A percentile compares a stretch with the other conserved stretches of the same genome.
Conservation (phyloP, 371 early-diverging fungal species). For the Amoeboaphelidium occidentale region DNA sequence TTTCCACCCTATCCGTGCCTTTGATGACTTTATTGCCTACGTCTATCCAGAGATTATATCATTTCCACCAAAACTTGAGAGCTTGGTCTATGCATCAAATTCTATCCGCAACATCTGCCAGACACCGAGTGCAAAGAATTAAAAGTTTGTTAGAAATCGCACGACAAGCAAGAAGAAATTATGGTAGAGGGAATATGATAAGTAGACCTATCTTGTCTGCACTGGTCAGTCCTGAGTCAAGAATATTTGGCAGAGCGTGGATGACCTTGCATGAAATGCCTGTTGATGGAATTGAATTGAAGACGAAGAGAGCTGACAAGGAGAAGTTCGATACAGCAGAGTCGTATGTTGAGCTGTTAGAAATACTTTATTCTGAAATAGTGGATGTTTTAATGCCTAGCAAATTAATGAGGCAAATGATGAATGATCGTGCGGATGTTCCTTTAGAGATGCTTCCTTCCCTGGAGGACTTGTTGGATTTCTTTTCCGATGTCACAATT, state of each 20-base stretch:
- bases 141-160: neutral
- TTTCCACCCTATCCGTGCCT: too few relatives aligned
- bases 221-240: slow-evolving; percentile 46
- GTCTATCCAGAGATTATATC: neutral
- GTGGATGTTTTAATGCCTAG: too few relatives aligned
- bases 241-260: slow-evolving; percentile 40
- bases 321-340: neutral
- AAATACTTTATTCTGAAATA: neutral
- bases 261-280: slow-evolving; percentile 22
- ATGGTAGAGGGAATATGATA: slow-evolving; percentile 4
- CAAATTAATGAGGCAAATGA: too few relatives aligned
- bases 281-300: neutral
- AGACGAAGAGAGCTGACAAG: neutral
- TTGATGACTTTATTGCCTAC: neutral
- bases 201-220: slow-evolving; percentile 47
- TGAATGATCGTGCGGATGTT: too few relatives aligned
- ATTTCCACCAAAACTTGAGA: neutral
- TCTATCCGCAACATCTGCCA: neutral
- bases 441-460: too few relatives aligned
- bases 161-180: neutral
- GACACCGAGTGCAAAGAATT: neutral
- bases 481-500: neutral
- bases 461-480: too few relatives aligned
- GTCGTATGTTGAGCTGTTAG: neutral
- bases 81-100: neutral